Evolutionary conservation across 352 stramenopile genomes (phyloP).

Genomic region (Pythium periplocum): DNA sequence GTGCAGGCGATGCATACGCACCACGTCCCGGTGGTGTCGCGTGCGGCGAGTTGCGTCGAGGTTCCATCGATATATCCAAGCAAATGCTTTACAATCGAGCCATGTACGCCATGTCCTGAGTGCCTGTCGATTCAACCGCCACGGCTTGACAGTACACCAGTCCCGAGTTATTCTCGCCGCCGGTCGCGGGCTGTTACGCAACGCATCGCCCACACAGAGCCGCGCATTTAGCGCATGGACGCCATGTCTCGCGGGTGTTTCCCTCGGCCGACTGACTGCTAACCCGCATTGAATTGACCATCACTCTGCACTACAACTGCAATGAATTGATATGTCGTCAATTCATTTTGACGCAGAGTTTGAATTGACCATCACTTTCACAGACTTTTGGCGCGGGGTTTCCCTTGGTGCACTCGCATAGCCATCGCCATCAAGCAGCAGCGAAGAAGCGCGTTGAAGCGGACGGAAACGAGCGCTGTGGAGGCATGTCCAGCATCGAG

Average conservation of each 20-base stretch:
- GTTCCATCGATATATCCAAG: no score
- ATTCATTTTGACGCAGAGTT: constrained; percentile 14
- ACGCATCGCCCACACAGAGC: no score
- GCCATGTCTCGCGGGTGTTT: no score
- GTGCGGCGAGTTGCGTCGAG: no score
- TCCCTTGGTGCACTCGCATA: not conserved
- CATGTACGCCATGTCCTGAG: no score
- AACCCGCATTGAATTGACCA: not conserved
- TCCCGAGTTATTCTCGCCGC: no score
- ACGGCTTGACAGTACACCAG: no score
- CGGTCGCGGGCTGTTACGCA: no score
- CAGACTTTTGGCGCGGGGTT: constrained; percentile 15
- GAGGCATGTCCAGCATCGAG: constrained; percentile 95
- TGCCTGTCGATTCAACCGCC: no score
- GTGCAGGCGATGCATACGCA: constrained; percentile 5
- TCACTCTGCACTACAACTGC: not conserved
- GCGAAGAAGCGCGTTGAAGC: not conserved
- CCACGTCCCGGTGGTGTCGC: not conserved
- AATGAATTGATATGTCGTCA: constrained; percentile 13
- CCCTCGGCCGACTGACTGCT: no score
- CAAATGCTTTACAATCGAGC: no score
- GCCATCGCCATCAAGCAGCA: not conserved
- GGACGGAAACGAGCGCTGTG: not conserved
- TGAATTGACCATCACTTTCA: constrained; percentile 14
- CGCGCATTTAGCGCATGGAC: no score